A percentile compares a stretch with the other conserved stretches of the same genome.
Evolutionary conservation across 805 yeast genomes (phyloP).

Genomic region (Nakazawaea pomicola): DNA sequence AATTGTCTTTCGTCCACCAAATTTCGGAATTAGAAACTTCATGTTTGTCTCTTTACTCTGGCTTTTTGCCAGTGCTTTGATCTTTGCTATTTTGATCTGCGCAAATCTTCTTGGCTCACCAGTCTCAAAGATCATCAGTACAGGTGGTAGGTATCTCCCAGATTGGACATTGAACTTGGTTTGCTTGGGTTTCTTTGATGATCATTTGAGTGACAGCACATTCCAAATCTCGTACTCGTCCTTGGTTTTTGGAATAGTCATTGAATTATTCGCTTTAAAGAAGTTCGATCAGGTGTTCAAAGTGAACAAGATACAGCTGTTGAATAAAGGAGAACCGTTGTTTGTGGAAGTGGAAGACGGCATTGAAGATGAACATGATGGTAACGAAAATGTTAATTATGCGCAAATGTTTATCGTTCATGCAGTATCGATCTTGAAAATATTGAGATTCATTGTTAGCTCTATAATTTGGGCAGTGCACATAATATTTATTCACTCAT

Average conservation of each 20-base stretch:
- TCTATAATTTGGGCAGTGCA: background rate
- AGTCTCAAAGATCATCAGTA: background rate
- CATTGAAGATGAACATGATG: background rate
- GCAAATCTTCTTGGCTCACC: conserved; percentile 9
- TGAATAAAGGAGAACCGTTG: conserved; percentile 1
- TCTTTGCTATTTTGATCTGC: background rate
- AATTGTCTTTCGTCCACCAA: conserved; percentile 85
- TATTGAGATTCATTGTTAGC: background rate
- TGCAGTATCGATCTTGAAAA: background rate
- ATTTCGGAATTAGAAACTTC: conserved; percentile 56
- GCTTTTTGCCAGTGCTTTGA: conserved; percentile 31
- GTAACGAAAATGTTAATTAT: background rate
- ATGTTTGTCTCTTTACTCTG: conserved; percentile 39
- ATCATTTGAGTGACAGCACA: background rate
- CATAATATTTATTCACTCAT: conserved; percentile 1
- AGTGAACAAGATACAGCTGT: background rate
- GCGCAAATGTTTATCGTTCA: no score
- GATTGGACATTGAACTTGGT: conserved; percentile 7
- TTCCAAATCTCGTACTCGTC: conserved; percentile 1
- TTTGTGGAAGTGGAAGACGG: background rate
- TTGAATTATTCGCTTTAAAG: background rate
- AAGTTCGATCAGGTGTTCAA: background rate
- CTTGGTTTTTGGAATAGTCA: conserved; percentile 3
- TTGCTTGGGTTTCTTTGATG: conserved; percentile 4
- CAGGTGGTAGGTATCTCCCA: background rate